Evolutionary conservation across 164 flowering plant species (phyloP).

Genomic region (Piper longum): DNA sequence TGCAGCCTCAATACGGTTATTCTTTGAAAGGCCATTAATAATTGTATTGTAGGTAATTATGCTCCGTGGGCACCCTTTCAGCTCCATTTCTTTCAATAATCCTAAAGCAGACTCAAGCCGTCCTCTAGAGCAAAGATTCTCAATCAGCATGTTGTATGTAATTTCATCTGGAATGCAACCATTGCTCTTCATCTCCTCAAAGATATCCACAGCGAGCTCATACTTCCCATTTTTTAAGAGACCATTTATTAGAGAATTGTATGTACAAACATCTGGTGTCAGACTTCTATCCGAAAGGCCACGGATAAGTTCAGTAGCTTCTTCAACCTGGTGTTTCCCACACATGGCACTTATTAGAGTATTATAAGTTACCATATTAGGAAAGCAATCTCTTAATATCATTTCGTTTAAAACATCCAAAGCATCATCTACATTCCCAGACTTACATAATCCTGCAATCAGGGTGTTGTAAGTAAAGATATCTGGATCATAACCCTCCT

Average conservation of each 20-base stretch:
- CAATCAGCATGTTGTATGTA: slow-evolving; percentile 70
- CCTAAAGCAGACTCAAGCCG: slow-evolving; percentile 48
- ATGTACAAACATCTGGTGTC: slow-evolving; percentile 68
- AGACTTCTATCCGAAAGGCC: slow-evolving; percentile 49
- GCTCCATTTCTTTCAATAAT: slow-evolving; percentile 76
- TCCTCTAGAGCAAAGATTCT: slow-evolving; percentile 44
- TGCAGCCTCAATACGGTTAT: slow-evolving; percentile 52
- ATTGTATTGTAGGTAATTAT: slow-evolving; percentile 66
- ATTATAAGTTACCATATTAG: slow-evolving; percentile 68
- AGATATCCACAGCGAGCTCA: slow-evolving; percentile 44
- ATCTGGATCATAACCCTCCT: slow-evolving; percentile 78
- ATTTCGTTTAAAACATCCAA: slow-evolving; percentile 54
- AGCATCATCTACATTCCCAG: slow-evolving; percentile 49
- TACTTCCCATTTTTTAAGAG: slow-evolving; percentile 43
- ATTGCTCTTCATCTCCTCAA: slow-evolving; percentile 55
- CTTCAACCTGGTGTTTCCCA: slow-evolving; percentile 51
- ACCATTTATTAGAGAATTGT: slow-evolving; percentile 71
- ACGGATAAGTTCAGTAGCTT: slow-evolving; percentile 60
- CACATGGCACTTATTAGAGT: slow-evolving; percentile 65
- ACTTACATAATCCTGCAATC: slow-evolving; percentile 66
- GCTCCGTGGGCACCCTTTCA: slow-evolving; percentile 54
- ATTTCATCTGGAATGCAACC: slow-evolving; percentile 72
- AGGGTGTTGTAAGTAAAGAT: slow-evolving; percentile 54
- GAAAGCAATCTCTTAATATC: slow-evolving; percentile 49
- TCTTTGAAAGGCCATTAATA: slow-evolving; percentile 72